Percentiles rank a stretch among this genome's conserved stretches.
Evolutionary conservation across 306 rosid genomes (phyloP).

Genomic region (Ormosia emarginata): DNA sequence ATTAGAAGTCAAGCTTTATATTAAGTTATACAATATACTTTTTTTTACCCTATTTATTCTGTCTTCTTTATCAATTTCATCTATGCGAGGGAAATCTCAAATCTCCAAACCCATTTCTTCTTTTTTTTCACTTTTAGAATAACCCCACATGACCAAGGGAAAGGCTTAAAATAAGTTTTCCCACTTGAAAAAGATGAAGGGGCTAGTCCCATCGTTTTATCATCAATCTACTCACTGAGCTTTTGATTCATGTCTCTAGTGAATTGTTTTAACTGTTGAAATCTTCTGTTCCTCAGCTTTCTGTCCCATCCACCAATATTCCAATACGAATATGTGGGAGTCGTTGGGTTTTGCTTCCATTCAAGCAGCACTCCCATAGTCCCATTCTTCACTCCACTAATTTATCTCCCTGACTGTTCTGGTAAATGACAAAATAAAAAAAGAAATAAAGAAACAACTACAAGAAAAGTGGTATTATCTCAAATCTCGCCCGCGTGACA

Average conservation of each 20-base stretch:
- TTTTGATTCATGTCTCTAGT: constrained; percentile 48
- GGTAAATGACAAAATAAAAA: constrained; percentile 27
- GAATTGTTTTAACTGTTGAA: constrained; percentile 57
- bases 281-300: constrained; percentile 82
- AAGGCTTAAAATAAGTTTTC: constrained; percentile 34
- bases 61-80: neutral
- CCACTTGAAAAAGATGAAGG: constrained; percentile 47
- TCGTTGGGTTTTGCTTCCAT: constrained; percentile 41
- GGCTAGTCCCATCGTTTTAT: constrained; percentile 42
- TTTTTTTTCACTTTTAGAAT: neutral
- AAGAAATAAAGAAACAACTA: neutral
- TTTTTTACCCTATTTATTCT: constrained; percentile 3
- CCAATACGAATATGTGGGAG: constrained; percentile 67
- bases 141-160: constrained; percentile 27
- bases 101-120: neutral
- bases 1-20: constrained; percentile 36
- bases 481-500: neutral
- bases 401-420: constrained; percentile 6
- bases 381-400: neutral
- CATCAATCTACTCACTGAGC: constrained; percentile 44
- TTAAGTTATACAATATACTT: neutral
- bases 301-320: constrained; percentile 83
- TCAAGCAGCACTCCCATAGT: constrained; percentile 37
- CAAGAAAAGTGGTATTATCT: neutral
- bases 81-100: neutral